Base-by-base conservation (phyloP, 2,329 filamentous ascomycete genomes). In the Lecanoromycetidae sp. region DNA sequence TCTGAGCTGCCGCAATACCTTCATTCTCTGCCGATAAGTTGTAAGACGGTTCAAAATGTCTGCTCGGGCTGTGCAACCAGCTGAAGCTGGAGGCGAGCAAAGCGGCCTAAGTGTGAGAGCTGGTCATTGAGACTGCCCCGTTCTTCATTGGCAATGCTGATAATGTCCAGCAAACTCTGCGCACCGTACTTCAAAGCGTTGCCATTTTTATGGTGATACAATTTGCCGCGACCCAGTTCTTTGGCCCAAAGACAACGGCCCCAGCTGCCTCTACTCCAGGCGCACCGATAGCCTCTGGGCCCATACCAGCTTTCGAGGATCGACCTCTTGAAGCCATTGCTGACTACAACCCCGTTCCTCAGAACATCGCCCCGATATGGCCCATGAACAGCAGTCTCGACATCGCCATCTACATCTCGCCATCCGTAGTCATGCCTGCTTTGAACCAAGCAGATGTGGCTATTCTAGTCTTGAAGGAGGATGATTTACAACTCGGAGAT, bases 291-390 rank as follows among this genome's bases (percentile, higher is more conserved):
- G 49, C 49, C 8, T 44, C 49, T 33, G 49, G 53, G 19, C 34
- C 48, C 9, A 78, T 86, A 46, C 80, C 82, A 23, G 66, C 79
- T 15, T 87, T 79, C 60, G 69, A 72, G 45, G 69, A 80, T 51
- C 76, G 83, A 43, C 80, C 83, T 53, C 59, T 37, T 60, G 61
- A 48, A 62, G 80, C 59, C 63, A 79, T 65, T 55, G 80, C 79
- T 19, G 66, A 71, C 42, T 82, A 80, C 61, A 83, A 74, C 57
- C 63, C 66, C 1, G 66, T 86, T 15, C 87, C 87, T 1, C 74
- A 80, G 55, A 75, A 73, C 48, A 72, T 95, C 52, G 84, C 84
- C 30, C 88, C 91, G 19, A 87, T 96, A 59, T 98, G 91, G 91
- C 79, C 85, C 2, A 69, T 75, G 39, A 79, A 91, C 61, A 84